Conservation (phyloP, 345 rosid species). For the Luvunga scandens region DNA sequence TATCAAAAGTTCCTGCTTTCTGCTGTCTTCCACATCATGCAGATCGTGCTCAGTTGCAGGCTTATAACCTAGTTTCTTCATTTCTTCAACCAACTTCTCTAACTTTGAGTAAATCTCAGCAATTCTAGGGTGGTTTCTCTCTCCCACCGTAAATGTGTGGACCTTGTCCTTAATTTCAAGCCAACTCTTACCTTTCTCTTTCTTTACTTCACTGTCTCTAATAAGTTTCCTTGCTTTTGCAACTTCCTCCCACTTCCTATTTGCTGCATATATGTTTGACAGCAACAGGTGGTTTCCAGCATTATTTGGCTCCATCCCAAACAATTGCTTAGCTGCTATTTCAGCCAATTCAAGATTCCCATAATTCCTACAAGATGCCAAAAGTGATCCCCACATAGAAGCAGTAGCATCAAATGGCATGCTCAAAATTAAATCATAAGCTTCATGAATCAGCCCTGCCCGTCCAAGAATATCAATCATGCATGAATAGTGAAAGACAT, state of each 20-base stretch:
- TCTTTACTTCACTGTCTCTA: constrained; percentile 49
- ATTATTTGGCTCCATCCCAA: constrained; percentile 67
- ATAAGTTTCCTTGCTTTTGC: constrained; percentile 56
- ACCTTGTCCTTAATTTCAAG: constrained; percentile 64
- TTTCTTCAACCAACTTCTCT: constrained; percentile 44
- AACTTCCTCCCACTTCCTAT: constrained; percentile 60
- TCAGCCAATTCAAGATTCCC: constrained; percentile 64
- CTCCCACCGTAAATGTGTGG: constrained; percentile 62
- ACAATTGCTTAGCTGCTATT: constrained; percentile 63
- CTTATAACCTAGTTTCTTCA: constrained; percentile 51
- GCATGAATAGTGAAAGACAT: constrained; percentile 73
- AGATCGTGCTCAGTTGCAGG: constrained; percentile 45
- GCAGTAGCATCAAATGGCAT: constrained; percentile 70
- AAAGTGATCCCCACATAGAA: constrained; percentile 84
- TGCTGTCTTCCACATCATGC: constrained; percentile 54
- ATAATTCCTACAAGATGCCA: constrained; percentile 63
- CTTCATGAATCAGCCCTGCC: constrained; percentile 60
- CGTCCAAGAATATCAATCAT: constrained; percentile 84
- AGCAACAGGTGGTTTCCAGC: constrained; percentile 75
- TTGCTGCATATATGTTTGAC: constrained; percentile 61
- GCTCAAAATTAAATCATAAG: constrained; percentile 48
- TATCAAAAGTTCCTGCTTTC: constrained; percentile 56
- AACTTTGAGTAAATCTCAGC: constrained; percentile 46
- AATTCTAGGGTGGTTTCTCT: constrained; percentile 54
- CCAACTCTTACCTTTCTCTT: constrained; percentile 81